Evolutionary conservation across 2,329 filamentous ascomycete species (phyloP).

Genomic region (Colletotrichum siamense): DNA sequence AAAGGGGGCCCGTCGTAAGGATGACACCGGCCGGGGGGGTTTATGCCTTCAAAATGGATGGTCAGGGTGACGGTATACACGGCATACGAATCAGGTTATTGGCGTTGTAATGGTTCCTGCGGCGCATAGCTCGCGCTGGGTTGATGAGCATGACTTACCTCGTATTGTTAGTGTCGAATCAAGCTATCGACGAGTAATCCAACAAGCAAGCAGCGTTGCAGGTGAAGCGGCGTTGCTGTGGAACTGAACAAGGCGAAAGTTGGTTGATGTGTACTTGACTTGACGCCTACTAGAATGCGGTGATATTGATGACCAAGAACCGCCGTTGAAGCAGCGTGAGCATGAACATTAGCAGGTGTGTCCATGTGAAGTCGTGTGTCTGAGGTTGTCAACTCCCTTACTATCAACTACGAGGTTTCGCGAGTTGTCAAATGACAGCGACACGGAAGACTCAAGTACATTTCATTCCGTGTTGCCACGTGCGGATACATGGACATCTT

Average conservation of each 20-base stretch:
- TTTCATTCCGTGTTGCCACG: neutral
- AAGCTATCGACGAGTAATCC: neutral
- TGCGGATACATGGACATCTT: neutral
- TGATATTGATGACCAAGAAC: neutral
- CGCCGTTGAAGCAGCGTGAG: neutral
- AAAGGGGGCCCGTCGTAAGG: neutral
- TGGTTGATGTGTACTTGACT: neutral
- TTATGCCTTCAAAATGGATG: neutral
- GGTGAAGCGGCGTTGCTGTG: neutral
- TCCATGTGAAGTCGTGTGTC: neutral
- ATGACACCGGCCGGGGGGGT: neutral
- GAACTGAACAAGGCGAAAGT: neutral
- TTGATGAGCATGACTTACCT: neutral
- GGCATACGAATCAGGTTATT: neutral
- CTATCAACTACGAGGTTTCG: neutral
- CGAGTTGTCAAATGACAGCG: neutral
- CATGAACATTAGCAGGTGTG: neutral
- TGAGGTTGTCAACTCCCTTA: neutral
- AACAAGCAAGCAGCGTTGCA: neutral
- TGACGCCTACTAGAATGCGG: neutral
- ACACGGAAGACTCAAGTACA: neutral
- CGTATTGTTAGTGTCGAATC: constrained; percentile 3
- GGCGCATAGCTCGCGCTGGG: neutral
- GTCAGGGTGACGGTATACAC: neutral
- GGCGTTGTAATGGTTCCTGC: neutral